Base-by-base conservation (phyloP, 148 eudicot genomes). In the Rhododendron griersonianum region DNA sequence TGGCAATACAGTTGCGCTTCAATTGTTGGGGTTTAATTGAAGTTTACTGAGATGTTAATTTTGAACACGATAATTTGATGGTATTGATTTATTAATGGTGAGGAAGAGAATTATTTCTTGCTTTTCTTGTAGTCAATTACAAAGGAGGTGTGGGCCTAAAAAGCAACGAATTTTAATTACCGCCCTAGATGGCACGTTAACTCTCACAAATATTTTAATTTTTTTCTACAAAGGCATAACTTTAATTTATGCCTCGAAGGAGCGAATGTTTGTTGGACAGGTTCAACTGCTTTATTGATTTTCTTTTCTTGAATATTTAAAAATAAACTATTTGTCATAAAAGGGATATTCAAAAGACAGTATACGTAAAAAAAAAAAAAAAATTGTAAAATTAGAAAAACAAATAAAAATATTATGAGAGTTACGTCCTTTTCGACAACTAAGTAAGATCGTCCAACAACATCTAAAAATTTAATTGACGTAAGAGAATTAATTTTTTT, bases 91-190 rank as follows among this genome's bases (percentile, higher is more conserved):
- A 50, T 47, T 47, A 50, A 47, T n/a, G 81, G 48, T n/a, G 35
- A 47, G 57, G 81, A 78, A 78, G 25, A n/a, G 35, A 47, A 78
- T 45, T 78, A 5, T 78, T 78, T 11, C 6, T 47, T 47, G 51
- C 48, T 78, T 78, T 78, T 78, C 57, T 78, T 78, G 57, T 25
- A 47, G 18, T 78, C n/a, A 78, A 78, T 78, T 78, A 45, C 53
- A 45, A 77, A 44, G 81, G 55, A 45, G 2, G 35, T 78, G 57
- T 47, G 81, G 81, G 81, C 81, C 81, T 47, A 13, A 78, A 47
- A 78, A 78, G 28, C 57, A 47, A 78, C 30, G 81, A 78, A 78
- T 47, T 78, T 75, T 4, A 55, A 74, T 7, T 39, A 44, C 81
- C 55, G 47, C 80, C 80, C 14, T 1, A n/a, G 25, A 47, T 23